phyloP scores from a whole-genome alignment of 192 early-diverging fungal species.

The Phycomyces blakesleeanus region DNA sequence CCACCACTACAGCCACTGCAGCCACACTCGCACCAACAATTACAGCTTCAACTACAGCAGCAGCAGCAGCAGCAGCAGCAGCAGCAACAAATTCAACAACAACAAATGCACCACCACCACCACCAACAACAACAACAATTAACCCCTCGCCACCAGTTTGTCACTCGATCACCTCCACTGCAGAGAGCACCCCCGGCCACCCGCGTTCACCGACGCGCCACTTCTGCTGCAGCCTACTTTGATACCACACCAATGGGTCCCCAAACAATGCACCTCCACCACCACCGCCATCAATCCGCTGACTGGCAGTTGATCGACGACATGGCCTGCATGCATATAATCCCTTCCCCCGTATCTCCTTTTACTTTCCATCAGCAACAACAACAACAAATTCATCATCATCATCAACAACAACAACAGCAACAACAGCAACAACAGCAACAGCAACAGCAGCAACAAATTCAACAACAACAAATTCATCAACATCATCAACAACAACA shows the following conservation, averaged over 20 bases:
- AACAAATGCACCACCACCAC: no score
- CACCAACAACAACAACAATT: no score
- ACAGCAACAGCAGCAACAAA: no score
- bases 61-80: no score
- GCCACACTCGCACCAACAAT: no score
- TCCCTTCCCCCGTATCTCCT: neutral
- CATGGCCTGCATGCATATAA: neutral
- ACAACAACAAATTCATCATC: neutral
- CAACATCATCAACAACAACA: neutral
- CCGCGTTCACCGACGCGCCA: neutral
- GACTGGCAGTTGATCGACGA: constrained; percentile 1
- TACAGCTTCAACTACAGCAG: no score
- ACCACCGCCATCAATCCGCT: no score
- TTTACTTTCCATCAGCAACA: neutral
- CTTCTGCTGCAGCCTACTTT: neutral
- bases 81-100: no score
- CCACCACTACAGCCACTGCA: no score
- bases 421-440: neutral
- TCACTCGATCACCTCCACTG: no score
- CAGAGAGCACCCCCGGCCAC: neutral
- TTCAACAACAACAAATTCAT: neutral
- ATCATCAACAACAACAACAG: neutral
- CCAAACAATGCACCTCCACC: neutral
- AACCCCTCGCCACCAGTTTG: no score
- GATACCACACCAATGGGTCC: neutral